Base-by-base conservation (phyloP, 345 rosid genomes). In the Gossypium thurberi region DNA sequence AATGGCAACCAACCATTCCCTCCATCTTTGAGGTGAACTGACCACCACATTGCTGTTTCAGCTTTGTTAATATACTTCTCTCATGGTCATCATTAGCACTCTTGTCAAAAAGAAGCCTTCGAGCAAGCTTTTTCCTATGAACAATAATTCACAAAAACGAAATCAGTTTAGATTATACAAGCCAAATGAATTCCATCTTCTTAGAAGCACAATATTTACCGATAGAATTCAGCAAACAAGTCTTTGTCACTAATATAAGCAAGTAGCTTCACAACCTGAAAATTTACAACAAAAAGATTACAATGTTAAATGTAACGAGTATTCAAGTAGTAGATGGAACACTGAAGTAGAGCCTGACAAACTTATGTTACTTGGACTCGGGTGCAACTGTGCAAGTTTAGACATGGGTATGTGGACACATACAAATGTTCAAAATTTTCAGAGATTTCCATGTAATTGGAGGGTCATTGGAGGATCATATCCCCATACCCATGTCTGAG, bases 11-110 rank as follows among this genome's bases (percentile, higher is more conserved):
- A 21, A 89, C 92, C 94, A 89, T 89, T 58, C 91, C 89, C 79
- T 89, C 94, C 91, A 89, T 89, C 85, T 88, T 86, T 70, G 95
- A 90, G 60, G 95, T 90, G 79, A 86, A 88, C 77, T 86, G 95
- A 46, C 89, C 89, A 28, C 95, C 95, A 33, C 89, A 90, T 71
- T 85, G 95, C 78, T 88, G 88, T 78, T 90, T 90, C 80, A 90
- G 74, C 77, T 90, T 90, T 23, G 95, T 84, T 75, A 90, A 77
- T 58, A 88, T 84, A 78, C 89, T 90, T 79, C 88, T 84, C 70
- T 90, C 95, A 56, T 90, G 91, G 46, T 88, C 92, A 67, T 88
- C 87, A 66, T 85, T 88, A 53, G 89, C 92, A 81, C 89, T 88
- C 78, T 84, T 83, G 72, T 90, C 85, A 28, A 85, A 85, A 68